Conservation (phyloP, 2,329 filamentous ascomycete species). For the Paramyrothecium roridum region DNA sequence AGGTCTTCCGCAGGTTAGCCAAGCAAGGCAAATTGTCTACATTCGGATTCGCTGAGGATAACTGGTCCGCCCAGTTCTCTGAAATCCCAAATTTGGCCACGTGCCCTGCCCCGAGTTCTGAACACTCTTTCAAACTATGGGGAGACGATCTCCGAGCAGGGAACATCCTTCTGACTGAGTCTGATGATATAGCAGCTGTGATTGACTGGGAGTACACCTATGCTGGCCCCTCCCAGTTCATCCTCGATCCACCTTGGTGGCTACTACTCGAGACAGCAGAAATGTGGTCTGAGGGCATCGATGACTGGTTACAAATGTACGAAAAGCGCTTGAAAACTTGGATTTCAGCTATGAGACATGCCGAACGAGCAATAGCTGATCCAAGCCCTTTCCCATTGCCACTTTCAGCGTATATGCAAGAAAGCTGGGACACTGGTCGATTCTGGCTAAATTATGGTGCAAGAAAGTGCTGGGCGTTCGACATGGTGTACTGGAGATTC, state of each 20-base stretch:
- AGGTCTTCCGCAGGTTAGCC: constrained; percentile 33
- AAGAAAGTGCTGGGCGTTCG: constrained; percentile 30
- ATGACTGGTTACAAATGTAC: constrained; percentile 26
- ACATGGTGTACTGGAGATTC: constrained; percentile 27
- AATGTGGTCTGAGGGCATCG: constrained; percentile 23
- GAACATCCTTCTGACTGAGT: constrained; percentile 27
- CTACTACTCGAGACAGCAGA: constrained; percentile 28
- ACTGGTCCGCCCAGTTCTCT: constrained; percentile 22
- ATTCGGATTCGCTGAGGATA: constrained; percentile 23
- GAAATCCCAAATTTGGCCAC: constrained; percentile 1
- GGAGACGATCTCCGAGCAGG: constrained; percentile 28
- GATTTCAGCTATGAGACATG: constrained; percentile 25
- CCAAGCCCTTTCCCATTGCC: background rate
- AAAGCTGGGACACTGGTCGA: constrained; percentile 25
- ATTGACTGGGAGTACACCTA: constrained; percentile 41
- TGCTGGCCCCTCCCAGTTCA: constrained; percentile 26
- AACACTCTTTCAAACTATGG: constrained; percentile 22
- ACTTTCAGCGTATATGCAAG: constrained; percentile 18
- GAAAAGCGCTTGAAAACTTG: constrained; percentile 27
- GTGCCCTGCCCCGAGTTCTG: constrained; percentile 12
- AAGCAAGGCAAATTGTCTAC: constrained; percentile 17
- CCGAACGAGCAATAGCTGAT: constrained; percentile 17
- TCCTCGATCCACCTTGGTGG: constrained; percentile 36
- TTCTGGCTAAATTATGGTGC: constrained; percentile 33
- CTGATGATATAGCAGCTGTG: constrained; percentile 22